phyloP scores from a whole-genome alignment of 2,329 filamentous ascomycete genomes.

The Paracamarosporium sp. region DNA sequence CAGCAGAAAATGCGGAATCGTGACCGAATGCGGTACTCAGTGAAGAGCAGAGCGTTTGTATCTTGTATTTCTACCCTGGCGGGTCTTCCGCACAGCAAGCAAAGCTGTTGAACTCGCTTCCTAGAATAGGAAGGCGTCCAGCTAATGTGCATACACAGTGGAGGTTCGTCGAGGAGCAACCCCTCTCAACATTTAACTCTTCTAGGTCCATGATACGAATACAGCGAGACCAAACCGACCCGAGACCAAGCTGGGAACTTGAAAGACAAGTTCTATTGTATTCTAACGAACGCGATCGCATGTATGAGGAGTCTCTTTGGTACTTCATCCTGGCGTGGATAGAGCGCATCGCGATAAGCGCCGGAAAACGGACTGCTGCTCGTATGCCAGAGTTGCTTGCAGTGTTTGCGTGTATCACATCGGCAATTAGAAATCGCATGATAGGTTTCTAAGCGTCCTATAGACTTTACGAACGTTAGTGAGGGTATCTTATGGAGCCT shows the following conservation, averaged over 20 bases:
- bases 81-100: background rate
- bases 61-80: background rate
- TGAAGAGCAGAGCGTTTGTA: background rate
- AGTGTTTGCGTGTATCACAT: slow-evolving; percentile 12
- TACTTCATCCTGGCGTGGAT: slow-evolving; percentile 37
- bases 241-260: slow-evolving; percentile 18
- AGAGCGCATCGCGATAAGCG: slow-evolving; percentile 34
- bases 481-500: slow-evolving; percentile 14
- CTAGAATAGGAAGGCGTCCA: background rate
- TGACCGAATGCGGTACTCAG: background rate
- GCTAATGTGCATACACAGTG: background rate
- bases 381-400: slow-evolving; percentile 20
- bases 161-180: background rate
- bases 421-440: slow-evolving; percentile 6
- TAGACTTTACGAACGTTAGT: slow-evolving; percentile 23
- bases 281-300: slow-evolving; percentile 14
- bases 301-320: too few relatives aligned
- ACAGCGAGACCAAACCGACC: slow-evolving; percentile 19
- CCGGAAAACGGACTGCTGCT: slow-evolving; percentile 20
- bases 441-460: slow-evolving; percentile 13
- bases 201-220: background rate
- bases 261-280: slow-evolving; percentile 13
- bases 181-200: background rate
- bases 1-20: background rate
- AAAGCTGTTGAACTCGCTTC: background rate